phyloP scores from a whole-genome alignment of 306 rosid genomes.

The Cicer arietinum region DNA sequence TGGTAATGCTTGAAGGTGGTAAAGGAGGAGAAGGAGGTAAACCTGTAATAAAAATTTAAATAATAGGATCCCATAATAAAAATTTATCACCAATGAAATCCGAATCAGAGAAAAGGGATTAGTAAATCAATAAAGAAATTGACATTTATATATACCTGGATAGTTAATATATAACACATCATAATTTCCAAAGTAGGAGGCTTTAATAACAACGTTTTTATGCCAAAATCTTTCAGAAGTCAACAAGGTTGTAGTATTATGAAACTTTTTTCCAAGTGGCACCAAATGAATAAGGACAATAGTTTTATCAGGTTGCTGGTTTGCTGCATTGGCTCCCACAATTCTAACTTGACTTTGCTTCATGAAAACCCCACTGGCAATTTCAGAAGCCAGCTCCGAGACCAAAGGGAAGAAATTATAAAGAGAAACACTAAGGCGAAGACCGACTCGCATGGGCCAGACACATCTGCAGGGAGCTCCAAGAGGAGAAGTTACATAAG shows the following conservation, averaged over 20 bases:
- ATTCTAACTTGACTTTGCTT: conserved; percentile 85
- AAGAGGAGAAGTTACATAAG: conserved; percentile 75
- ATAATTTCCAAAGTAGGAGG: conserved; percentile 75
- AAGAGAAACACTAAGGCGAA: conserved; percentile 70
- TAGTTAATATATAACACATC: conserved; percentile 82
- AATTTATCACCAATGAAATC: conserved; percentile 39
- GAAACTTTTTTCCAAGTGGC: conserved; percentile 75
- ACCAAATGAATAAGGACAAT: conserved; percentile 75
- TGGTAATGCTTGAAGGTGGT: conserved; percentile 57
- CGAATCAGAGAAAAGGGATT: background rate
- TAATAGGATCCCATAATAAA: conserved; percentile 22
- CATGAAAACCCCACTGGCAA: conserved; percentile 67
- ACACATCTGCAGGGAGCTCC: conserved; percentile 87
- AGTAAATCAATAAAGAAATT: background rate
- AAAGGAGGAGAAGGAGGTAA: conserved; percentile 83
- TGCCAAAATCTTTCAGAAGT: conserved; percentile 79
- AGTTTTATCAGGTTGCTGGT: conserved; percentile 77
- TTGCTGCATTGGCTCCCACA: conserved; percentile 85
- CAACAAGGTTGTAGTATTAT: conserved; percentile 70
- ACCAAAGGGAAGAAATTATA: conserved; percentile 91
- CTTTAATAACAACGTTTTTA: conserved; percentile 64
- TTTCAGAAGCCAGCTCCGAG: conserved; percentile 78
- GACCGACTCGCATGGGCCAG: conserved; percentile 78
- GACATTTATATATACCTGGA: conserved; percentile 62
- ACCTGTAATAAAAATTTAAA: conserved; percentile 51